Evolutionary conservation across 2,329 filamentous ascomycete species (phyloP), one percentile per base, ranked within the genome.

Genomic region (Ophiosphaerella narmari): DNA sequence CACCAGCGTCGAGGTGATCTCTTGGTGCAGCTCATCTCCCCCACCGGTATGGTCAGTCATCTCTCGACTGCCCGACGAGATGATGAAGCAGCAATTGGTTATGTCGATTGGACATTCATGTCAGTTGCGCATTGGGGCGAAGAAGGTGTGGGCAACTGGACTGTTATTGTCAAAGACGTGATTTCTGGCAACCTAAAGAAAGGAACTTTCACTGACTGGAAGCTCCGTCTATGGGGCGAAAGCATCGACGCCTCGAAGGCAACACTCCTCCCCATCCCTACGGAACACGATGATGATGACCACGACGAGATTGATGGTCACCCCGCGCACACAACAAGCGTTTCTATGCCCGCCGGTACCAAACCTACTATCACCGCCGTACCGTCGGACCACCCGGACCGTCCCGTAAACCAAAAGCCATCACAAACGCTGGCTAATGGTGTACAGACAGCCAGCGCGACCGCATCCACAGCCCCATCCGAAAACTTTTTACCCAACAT

Each of bases 41-140:
- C 94, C 0, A 79, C 84, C 29, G 89, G 90, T 8, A 77, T 97
- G 50, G 79, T 91, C 56, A 96, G 91, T 68, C 87, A 96, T 67
- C 84, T 99, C 45, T 88, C 92, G 4, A 89, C 86, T 11, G 79
- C 87, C 1, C 88, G 94, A 57, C 81, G 81, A 52, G 74, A 84
- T 18, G 94, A 99, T 71, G 78, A 81, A 1, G 82, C 81, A 32
- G 70, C 76, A 0, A 74, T 76, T 18, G 94, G 94, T 7, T 99
- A 97, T 71, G 78, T 86, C 33, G 91, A 97, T 75, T 99, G 94
- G 94, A 97, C 93, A 0, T 99, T 99, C 66, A 99, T 99, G 94
- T 95, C 88, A 54, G 94, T 99, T 33, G 92, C 87, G 57, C 94
- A 99, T 72, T 99, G 92, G 91, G 94, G 94, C 41, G 94, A 99